phyloP scores from a whole-genome alignment of 208 protist genomes.

The Acanthamoeba castellanii region DNA sequence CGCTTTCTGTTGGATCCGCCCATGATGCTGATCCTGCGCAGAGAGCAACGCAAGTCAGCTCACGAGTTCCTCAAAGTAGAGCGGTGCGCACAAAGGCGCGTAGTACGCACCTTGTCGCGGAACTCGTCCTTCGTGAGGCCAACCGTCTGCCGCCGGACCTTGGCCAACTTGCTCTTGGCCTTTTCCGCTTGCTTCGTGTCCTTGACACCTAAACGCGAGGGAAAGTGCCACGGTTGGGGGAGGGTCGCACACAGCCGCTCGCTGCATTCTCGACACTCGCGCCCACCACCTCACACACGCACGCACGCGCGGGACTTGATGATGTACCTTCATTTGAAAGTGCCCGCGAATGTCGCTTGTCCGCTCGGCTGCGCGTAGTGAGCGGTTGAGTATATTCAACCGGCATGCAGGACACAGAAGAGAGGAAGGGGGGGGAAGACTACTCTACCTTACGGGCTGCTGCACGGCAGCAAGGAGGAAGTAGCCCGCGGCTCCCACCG shows the following conservation, averaged over 20 bases:
- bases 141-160: not conserved
- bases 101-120: not conserved
- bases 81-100: too few relatives aligned
- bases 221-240: too few relatives aligned
- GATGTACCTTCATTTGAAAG: not conserved
- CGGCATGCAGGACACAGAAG: too few relatives aligned
- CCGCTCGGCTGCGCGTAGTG: too few relatives aligned
- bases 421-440: too few relatives aligned
- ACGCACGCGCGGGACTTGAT: not conserved
- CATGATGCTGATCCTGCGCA: not conserved
- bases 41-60: not conserved
- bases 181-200: not conserved
- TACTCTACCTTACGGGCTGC: too few relatives aligned
- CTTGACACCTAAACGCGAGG: too few relatives aligned
- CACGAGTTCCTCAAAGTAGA: too few relatives aligned
- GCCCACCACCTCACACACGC: too few relatives aligned
- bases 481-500: not conserved
- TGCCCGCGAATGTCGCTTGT: not conserved
- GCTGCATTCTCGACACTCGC: too few relatives aligned
- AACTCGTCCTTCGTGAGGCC: constrained; percentile 13
- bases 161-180: not conserved
- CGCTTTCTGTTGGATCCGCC: not conserved
- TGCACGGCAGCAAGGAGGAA: not conserved
- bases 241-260: too few relatives aligned
- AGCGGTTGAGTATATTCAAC: too few relatives aligned